phyloP scores from a whole-genome alignment of 2,329 filamentous ascomycete genomes.

The Fusarium scirpi region DNA sequence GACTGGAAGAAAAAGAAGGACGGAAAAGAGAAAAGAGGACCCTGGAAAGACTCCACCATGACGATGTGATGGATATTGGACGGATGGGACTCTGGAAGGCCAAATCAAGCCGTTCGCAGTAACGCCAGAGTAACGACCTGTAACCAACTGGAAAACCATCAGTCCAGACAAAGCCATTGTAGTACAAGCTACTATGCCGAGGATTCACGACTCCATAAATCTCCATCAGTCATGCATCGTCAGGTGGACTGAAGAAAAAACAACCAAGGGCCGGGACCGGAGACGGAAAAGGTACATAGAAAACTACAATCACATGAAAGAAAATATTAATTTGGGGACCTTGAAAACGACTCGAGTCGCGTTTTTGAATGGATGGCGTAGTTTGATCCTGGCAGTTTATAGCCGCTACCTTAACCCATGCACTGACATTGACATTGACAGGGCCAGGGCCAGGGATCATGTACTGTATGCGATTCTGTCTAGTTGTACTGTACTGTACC shows the following conservation, averaged over 20 bases:
- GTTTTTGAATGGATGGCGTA: slow-evolving; percentile 35
- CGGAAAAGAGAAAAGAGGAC: slow-evolving; percentile 38
- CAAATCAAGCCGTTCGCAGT: neutral
- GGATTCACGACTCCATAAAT: slow-evolving; percentile 8
- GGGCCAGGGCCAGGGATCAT: slow-evolving; percentile 12
- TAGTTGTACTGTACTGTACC: neutral
- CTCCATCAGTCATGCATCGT: slow-evolving; percentile 7
- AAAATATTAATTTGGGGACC: slow-evolving; percentile 11
- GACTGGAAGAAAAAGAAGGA: slow-evolving; percentile 20
- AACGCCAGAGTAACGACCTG: neutral
- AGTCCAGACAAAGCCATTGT: neutral
- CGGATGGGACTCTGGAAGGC: neutral
- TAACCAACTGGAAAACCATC: neutral
- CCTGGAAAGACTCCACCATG: slow-evolving; percentile 42
- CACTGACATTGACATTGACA: slow-evolving; percentile 9
- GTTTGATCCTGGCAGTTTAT: slow-evolving; percentile 25
- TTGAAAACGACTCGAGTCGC: slow-evolving; percentile 10
- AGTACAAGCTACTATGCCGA: neutral
- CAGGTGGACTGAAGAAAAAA: slow-evolving; percentile 26
- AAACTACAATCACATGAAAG: slow-evolving; percentile 27
- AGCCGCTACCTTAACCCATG: slow-evolving; percentile 28
- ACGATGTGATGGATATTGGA: slow-evolving; percentile 26
- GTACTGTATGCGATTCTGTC: slow-evolving; percentile 22
- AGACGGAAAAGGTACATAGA: slow-evolving; percentile 22
- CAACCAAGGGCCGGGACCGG: slow-evolving; percentile 16